Evolutionary conservation across 352 stramenopile genomes (phyloP), one percentile per base, ranked within the genome.

Genomic region (Globisporangium heterothallicum): DNA sequence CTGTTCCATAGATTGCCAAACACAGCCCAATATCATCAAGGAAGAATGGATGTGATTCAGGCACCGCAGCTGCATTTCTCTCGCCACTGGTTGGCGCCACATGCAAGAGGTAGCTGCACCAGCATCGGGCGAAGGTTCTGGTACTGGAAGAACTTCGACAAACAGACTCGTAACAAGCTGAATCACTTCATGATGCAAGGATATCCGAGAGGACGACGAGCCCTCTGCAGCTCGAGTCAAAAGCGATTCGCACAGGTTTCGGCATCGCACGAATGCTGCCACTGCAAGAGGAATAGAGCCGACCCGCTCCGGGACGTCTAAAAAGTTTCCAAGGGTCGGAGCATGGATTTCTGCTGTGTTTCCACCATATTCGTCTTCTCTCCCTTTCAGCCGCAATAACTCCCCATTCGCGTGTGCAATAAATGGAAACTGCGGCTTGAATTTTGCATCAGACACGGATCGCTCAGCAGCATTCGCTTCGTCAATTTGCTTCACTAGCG

Each of bases 1-100:
- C 35, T 89, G 82, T 53, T 95, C 83, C 45, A 96, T 90, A 0
- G 83, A 92, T 49, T 95, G 85, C 86, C 86, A 95, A 16, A 92
- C 81, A 35, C 72, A 83, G 3, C 79, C 84, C 16, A 94, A 64
- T 29, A 90, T 79, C 68, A 96, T 85, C 41, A 92, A 46, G 0
- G 89, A 53, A 7, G 74, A 84, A 60, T 91, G 68, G n/a, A 96
- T 63, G 18, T 84, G 68, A 6, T 78, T 77, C 9, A 96, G 44
- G 27, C 82, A 92, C 19, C 74, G 84, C 29, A 95, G 42, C 53
- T 96, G 84, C 65, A 94, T 72, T 21, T 92, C 75, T 42, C 92
- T 84, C 0, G 66, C 63, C 24, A 92, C 70, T 22, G 74, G 68
- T 24, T 91, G 68, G 2, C 74, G 58, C 84, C 84, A 95, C 63